Base-by-base conservation (phyloP, 2,329 filamentous ascomycete genomes). In the Calonectria multiphialidica region DNA sequence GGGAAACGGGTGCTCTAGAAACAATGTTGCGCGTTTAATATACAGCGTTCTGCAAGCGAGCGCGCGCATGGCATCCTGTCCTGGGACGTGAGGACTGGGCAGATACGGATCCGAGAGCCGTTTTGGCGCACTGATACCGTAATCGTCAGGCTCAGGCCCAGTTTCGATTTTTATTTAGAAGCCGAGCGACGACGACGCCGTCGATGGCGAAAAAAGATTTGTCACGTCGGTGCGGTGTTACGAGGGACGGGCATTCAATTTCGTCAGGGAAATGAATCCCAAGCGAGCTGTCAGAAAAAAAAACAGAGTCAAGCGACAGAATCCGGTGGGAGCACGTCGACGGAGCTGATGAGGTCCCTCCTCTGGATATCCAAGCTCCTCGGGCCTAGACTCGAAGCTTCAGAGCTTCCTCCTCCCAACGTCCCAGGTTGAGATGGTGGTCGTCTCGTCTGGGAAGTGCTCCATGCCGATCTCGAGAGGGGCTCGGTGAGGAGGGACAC, bases 381-480 rank as follows among this genome's bases (percentile, higher is more conserved):
- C 18, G 53, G 53, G 53, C 35, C 53, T 21, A 40, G 53, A 59
- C 53, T 59, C 53, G 12, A 40, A 10, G 13, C 23, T 25, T 16
- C 33, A 59, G 53, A 23, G 37, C 33, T 25, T 59, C 53, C 53
- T 59, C 33, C 53, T 8, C 53, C n/a, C 33, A 59, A 15, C 21
- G 53, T 59, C 53, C 53, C 53, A 59, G 23, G 53, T 59, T 59
- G 53, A 59, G 35, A 57, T 57, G 65, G 68, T 73, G 50, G 70
- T 71, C 70, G 59, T 65, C 61, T 71, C 40, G 47, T 70, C 57
- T 76, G 66, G 71, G 71, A 64, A 72, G 67, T 53, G 16, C 42
- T 25, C 33, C 23, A 64, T 70, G 76, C 40, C 74, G 76, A 78
- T 78, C 76, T 59, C 10, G 67, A 59, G 71, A 71, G 74, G 75